Conservation (phyloP, 495 filamentous ascomycete genomes). For the Penicillium nucicola region DNA sequence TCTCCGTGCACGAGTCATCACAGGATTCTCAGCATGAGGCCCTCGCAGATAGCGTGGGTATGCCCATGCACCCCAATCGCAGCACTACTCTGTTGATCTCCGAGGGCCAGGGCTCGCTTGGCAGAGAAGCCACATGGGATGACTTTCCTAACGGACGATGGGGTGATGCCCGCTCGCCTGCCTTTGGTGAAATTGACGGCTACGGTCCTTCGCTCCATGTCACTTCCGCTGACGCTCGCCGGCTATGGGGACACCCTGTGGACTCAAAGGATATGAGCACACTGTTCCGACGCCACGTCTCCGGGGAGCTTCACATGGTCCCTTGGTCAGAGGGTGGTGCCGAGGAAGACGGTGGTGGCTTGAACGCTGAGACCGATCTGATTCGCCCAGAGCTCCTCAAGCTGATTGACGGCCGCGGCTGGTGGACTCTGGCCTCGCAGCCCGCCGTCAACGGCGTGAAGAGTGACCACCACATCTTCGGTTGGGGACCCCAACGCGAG, state of each 20-base stretch:
- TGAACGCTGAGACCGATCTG: constrained; percentile 74
- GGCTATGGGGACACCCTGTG: constrained; percentile 79
- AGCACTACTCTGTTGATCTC: constrained; percentile 88
- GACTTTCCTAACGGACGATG: constrained; percentile 97
- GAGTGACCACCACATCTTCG: constrained; percentile 75
- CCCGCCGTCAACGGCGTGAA: constrained; percentile 84
- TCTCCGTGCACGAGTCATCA: constrained; percentile 33
- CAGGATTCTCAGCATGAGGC: constrained; percentile 55
- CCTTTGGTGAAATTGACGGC: constrained; percentile 93
- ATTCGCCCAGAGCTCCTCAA: constrained; percentile 71
- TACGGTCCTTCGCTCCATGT: constrained; percentile 91
- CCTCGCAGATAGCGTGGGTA: constrained; percentile 39
- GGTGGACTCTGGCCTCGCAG: constrained; percentile 96
- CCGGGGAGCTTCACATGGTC: constrained; percentile 67
- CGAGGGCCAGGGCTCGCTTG: constrained; percentile 85
- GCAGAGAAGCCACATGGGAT: constrained; percentile 96
- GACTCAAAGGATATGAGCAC: constrained; percentile 64
- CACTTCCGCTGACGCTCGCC: constrained; percentile 68
- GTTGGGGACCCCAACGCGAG: constrained; percentile 83
- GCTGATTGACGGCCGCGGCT: constrained; percentile 72
- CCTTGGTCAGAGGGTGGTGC: constrained; percentile 93
- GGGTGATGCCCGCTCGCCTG: constrained; percentile 85
- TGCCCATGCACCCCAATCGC: constrained; percentile 47
- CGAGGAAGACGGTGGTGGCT: constrained; percentile 35
- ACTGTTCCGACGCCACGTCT: constrained; percentile 77